phyloP scores from a whole-genome alignment of 768 basidiomycete genomes.

The Trametes maxima region DNA sequence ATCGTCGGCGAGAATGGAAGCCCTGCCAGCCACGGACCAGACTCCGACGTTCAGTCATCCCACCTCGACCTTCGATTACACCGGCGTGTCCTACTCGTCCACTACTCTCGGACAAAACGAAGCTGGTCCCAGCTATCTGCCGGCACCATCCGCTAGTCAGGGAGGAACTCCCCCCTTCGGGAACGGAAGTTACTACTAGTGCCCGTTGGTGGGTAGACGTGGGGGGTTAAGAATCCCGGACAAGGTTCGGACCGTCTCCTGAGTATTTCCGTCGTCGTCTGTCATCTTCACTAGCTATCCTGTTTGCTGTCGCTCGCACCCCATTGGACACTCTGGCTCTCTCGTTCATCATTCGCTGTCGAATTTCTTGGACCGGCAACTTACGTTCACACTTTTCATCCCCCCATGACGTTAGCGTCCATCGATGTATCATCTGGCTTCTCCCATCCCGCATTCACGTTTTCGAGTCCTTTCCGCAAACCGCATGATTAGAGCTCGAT shows the following conservation, averaged over 20 bases:
- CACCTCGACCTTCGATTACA: conserved; percentile 23
- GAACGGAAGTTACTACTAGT: conserved; percentile 18
- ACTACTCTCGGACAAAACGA: conserved; percentile 20
- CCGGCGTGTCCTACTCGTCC: conserved; percentile 21
- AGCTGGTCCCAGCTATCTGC: conserved; percentile 14
- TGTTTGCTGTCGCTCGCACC: conserved; percentile 16
- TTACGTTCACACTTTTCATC: conserved; percentile 20
- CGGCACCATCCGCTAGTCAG: conserved; percentile 17
- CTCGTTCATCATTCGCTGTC: conserved; percentile 16
- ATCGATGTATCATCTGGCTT: conserved; percentile 19
- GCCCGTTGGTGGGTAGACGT: conserved; percentile 5
- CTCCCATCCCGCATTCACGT: conserved; percentile 14
- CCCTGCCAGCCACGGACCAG: conserved; percentile 19
- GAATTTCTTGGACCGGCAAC: conserved; percentile 21
- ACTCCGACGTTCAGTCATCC: conserved; percentile 22
- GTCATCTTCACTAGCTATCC: conserved; percentile 16
- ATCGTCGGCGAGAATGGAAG: conserved; percentile 18
- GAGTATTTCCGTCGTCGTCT: conserved; percentile 19
- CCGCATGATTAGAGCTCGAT: conserved; percentile 20
- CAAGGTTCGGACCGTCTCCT: conserved; percentile 20
- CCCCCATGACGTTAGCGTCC: conserved; percentile 11
- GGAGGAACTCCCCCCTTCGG: conserved; percentile 21
- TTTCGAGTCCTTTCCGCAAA: conserved; percentile 14
- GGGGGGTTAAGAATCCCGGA: conserved; percentile 9
- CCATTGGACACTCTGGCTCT: conserved; percentile 19